phyloP scores from a whole-genome alignment of 208 protist genomes.

The Acanthamoeba sp. region DNA sequence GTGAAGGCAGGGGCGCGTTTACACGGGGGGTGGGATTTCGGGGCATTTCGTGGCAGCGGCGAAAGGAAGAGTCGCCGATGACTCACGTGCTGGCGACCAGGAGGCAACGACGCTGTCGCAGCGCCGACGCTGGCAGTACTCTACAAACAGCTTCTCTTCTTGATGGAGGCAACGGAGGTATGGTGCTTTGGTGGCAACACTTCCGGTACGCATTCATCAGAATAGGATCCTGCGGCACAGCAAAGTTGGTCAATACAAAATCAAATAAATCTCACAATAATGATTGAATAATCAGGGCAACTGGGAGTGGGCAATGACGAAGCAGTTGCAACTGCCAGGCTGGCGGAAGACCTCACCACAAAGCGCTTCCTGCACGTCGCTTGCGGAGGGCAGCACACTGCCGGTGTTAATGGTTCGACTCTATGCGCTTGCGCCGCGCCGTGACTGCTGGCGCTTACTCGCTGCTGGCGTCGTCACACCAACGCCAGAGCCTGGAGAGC shows the following conservation, averaged over 20 bases:
- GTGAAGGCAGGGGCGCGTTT: no score
- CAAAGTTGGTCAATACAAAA: background rate
- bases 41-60: background rate
- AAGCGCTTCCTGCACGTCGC: constrained; percentile 1
- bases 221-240: background rate
- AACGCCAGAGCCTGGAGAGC: background rate
- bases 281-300: background rate
- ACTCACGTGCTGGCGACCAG: background rate
- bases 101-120: no score
- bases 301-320: constrained; percentile 50
- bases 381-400: background rate
- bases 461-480: background rate
- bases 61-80: background rate
- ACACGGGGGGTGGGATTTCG: no score
- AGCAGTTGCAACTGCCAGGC: background rate
- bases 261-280: background rate
- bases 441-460: background rate
- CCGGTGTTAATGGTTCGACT: background rate
- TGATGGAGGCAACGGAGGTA: background rate
- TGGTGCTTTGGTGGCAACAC: constrained; percentile 50
- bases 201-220: background rate
- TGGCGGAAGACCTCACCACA: constrained; percentile 2
- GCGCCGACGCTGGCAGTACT: no score
- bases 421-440: background rate
- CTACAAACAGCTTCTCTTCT: no score